phyloP scores from a whole-genome alignment of 371 early-diverging fungal genomes.

The Parasitella parasitica region DNA sequence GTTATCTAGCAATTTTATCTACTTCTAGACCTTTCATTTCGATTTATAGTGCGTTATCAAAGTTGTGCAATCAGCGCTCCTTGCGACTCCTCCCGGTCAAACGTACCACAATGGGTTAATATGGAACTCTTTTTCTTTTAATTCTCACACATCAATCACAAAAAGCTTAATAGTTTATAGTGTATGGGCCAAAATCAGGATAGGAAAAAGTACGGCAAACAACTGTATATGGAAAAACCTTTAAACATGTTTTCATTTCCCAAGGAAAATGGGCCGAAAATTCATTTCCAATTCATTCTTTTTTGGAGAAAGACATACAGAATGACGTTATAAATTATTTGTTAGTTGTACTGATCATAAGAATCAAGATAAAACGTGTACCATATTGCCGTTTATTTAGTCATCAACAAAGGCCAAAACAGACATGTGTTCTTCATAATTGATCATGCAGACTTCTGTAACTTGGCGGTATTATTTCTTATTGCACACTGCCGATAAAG shows the following conservation, averaged over 20 bases:
- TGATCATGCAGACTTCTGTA: too few relatives aligned
- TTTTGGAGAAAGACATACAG: too few relatives aligned
- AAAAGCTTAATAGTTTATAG: not conserved
- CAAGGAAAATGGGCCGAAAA: not conserved
- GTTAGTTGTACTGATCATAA: too few relatives aligned
- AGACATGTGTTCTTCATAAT: too few relatives aligned
- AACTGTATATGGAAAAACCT: not conserved
- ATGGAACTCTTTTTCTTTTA: not conserved
- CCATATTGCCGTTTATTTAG: too few relatives aligned
- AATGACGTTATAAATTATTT: too few relatives aligned
- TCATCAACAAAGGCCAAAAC: too few relatives aligned
- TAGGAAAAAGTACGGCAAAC: not conserved
- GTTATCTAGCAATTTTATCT: not conserved
- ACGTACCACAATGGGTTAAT: not conserved
- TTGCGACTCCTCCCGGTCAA: not conserved
- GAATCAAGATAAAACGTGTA: too few relatives aligned
- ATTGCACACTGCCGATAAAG: too few relatives aligned
- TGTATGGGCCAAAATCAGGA: not conserved
- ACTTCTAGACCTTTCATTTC: not conserved
- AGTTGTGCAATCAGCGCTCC: not conserved
- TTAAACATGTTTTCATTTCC: not conserved
- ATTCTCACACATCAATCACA: conserved; percentile 3
- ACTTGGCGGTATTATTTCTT: too few relatives aligned
- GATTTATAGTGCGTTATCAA: not conserved
- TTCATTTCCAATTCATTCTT: too few relatives aligned